Percentiles rank a stretch among this genome's conserved stretches.
phyloP scores from a whole-genome alignment of 352 stramenopile species.

The Phytopythium helicoides region DNA sequence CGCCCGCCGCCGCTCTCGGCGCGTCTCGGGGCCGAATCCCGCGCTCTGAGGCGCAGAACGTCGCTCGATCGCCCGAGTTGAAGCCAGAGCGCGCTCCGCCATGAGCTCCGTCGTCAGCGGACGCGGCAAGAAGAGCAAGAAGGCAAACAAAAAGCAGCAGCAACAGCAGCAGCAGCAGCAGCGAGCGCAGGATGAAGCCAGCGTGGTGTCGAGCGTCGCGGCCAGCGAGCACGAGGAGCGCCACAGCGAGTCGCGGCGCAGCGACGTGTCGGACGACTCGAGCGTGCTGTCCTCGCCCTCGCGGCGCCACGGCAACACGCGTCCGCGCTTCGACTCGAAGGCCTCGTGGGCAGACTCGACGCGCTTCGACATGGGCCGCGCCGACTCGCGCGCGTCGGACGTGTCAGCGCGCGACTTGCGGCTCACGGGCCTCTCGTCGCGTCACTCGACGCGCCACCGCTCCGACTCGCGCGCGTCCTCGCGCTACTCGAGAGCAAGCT shows the following conservation, averaged over 20 bases:
- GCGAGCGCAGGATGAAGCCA: constrained; percentile 1
- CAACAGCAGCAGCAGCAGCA: constrained; percentile 3
- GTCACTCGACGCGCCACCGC: constrained; percentile 36
- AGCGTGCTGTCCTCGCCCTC: constrained; percentile 56
- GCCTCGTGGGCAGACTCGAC: constrained; percentile 86
- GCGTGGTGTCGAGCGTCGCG: constrained; percentile 1
- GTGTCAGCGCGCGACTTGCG: constrained; percentile 65
- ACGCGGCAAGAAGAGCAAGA: constrained; percentile 1
- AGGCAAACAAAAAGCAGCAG: not conserved
- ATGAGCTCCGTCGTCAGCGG: constrained; percentile 7
- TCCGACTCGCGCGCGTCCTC: constrained; percentile 67
- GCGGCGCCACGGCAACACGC: constrained; percentile 28
- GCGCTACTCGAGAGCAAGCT: constrained; percentile 51
- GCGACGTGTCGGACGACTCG: constrained; percentile 54
- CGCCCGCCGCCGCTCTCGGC: too few relatives aligned
- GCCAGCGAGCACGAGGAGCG: constrained; percentile 7
- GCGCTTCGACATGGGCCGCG: constrained; percentile 81
- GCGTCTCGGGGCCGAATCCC: too few relatives aligned
- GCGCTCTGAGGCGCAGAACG: too few relatives aligned
- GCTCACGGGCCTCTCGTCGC: constrained; percentile 46
- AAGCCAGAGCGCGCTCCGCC: too few relatives aligned
- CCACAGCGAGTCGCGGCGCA: constrained; percentile 9
- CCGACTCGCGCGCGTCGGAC: constrained; percentile 76
- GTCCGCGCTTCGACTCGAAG: constrained; percentile 78
- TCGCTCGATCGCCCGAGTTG: too few relatives aligned